phyloP scores from a whole-genome alignment of 441 rosid genomes.

The Viola pubescens region DNA sequence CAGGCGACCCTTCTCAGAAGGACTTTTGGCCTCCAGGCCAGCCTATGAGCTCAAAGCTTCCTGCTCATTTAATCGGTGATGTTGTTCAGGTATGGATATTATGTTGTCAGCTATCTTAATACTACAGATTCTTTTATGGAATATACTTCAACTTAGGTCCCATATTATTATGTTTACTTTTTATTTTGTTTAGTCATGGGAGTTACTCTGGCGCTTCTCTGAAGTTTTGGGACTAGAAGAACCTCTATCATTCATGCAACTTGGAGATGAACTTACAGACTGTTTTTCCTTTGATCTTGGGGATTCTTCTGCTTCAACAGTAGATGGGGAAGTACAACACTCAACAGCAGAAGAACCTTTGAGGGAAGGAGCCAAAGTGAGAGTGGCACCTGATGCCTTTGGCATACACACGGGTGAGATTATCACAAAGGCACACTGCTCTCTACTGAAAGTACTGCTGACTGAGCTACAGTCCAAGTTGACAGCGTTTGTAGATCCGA shows the following conservation, averaged over 20 bases:
- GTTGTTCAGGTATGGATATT: slow-evolving; percentile 38
- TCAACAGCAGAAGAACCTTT: slow-evolving; percentile 19
- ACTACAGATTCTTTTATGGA: background rate
- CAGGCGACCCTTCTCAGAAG: slow-evolving; percentile 18
- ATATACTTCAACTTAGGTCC: background rate
- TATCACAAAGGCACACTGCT: slow-evolving; percentile 33
- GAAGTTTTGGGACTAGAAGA: slow-evolving; percentile 41
- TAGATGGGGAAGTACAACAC: slow-evolving; percentile 10
- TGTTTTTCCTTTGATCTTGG: slow-evolving; percentile 15
- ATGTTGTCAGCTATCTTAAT: no score
- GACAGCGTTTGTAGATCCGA: slow-evolving; percentile 34
- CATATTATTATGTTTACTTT: slow-evolving; percentile 15
- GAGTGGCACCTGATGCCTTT: slow-evolving; percentile 11
- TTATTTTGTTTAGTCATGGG: slow-evolving; percentile 32
- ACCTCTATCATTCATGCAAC: slow-evolving; percentile 32
- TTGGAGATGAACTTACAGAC: slow-evolving; percentile 37
- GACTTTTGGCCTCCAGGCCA: slow-evolving; percentile 30
- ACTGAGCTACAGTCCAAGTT: slow-evolving; percentile 41
- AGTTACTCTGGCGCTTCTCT: slow-evolving; percentile 44
- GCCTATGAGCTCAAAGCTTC: slow-evolving; percentile 32
- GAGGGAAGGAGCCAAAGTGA: slow-evolving; percentile 18
- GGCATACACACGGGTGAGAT: slow-evolving; percentile 22
- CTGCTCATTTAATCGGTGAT: slow-evolving; percentile 36
- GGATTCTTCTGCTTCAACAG: slow-evolving; percentile 11
- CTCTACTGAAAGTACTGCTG: slow-evolving; percentile 33